Evolutionary conservation across 2,329 filamentous ascomycete genomes (phyloP), one percentile per base, ranked within the genome.

Genomic region (Bipolaris victoriae): DNA sequence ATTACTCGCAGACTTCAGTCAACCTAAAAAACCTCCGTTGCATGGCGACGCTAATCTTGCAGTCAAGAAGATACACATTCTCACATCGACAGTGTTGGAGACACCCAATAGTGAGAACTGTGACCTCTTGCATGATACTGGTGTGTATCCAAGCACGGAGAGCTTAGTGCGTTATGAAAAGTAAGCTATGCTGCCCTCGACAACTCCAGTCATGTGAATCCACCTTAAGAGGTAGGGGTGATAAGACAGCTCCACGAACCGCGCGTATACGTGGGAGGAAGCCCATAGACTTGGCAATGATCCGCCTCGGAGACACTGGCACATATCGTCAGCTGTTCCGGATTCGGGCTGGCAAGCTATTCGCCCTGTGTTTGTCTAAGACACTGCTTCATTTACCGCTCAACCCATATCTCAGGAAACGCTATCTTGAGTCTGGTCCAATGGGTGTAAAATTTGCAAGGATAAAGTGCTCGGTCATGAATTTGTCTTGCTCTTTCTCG

Each of bases 321-420:
- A 5, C 33, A 39, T 35, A 15, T 11, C 15, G 22, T 39, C 22
- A 26, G 46, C 35, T 39, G 24, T 20, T 26, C 3, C 7, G 5
- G 20, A 35, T 18, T 24, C 33, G 36, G 26, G 18, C 16, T 53
- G 18, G 29, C 20, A 18, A 26, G 35, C 29, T 37, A 9, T 33
- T 26, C 31, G 39, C 52, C n/a, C 24, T 29, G n/a, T 16, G 13
- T 13, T 37, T 36, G 33, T 16, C n/a, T 45, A 52, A 20, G 36
- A 44, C 36, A 40, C 35, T 47, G 15, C 36, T 20, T 37, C 33
- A 47, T 41, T 39, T 40, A 16, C 43, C 29, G 51, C 44, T 29
- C 16, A 26, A 53, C 29, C 35, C 45, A 24, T 15, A 29, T 15
- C 26, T 16, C 11, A 29, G 22, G 24, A 9, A 18, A 5, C 22